phyloP scores from a whole-genome alignment of 2,329 filamentous ascomycete species.

The Colletotrichum godetiae region DNA sequence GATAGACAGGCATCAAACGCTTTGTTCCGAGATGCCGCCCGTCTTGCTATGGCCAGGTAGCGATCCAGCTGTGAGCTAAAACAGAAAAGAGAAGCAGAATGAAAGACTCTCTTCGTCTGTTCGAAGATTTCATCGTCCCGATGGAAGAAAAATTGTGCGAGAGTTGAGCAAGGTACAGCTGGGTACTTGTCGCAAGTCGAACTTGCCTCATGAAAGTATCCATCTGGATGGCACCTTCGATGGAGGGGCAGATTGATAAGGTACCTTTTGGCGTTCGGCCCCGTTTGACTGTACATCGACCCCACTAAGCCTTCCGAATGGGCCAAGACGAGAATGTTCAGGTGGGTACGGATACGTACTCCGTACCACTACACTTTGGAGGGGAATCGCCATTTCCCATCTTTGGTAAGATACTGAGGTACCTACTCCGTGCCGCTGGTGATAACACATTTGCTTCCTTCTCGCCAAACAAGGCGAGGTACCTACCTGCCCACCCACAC shows the following conservation, averaged over 20 bases:
- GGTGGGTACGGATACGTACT: not conserved
- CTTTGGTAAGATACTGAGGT: not conserved
- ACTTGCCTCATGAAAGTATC: not conserved
- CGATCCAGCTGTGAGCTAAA: not conserved
- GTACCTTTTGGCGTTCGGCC: not conserved
- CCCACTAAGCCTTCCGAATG: not conserved
- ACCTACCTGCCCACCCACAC: not conserved
- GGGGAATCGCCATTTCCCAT: not conserved
- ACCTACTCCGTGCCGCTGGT: too few relatives aligned
- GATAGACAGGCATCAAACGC: not conserved
- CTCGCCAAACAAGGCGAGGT: too few relatives aligned
- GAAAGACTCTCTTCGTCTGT: not conserved
- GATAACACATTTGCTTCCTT: too few relatives aligned
- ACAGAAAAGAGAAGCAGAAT: not conserved
- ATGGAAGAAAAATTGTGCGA: not conserved
- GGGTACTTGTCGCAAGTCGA: not conserved
- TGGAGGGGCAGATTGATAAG: conserved; percentile 20
- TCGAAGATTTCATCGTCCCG: not conserved
- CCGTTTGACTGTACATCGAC: not conserved
- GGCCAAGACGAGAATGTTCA: not conserved
- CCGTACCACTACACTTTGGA: not conserved
- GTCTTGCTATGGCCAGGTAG: conserved; percentile 3
- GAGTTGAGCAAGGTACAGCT: not conserved
- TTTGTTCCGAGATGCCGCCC: not conserved
- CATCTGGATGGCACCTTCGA: not conserved